Evolutionary conservation across 192 early-diverging fungal genomes (phyloP).

Genomic region (Coemansia sp.): DNA sequence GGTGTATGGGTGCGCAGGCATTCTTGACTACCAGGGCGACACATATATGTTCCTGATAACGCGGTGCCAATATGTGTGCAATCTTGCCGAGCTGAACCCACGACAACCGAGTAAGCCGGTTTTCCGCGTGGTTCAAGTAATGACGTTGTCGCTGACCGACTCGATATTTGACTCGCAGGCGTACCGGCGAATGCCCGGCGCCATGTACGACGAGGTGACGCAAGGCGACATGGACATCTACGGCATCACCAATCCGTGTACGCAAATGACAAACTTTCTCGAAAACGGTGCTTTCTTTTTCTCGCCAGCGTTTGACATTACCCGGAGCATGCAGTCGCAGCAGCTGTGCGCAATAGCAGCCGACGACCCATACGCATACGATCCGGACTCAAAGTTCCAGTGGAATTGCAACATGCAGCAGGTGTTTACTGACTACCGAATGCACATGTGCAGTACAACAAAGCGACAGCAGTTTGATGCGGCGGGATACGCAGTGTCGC

Average conservation of each 20-base stretch:
- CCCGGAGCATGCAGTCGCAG: conserved; percentile 73
- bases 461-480: conserved; percentile 69
- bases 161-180: conserved; percentile 66
- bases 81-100: conserved; percentile 60
- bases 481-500: conserved; percentile 69
- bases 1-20: conserved; percentile 47
- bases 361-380: conserved; percentile 44
- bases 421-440: conserved; percentile 76
- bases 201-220: conserved; percentile 42
- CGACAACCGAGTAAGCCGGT: conserved; percentile 30
- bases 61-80: conserved; percentile 63
- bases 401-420: conserved; percentile 91
- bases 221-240: conserved; percentile 42
- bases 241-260: conserved; percentile 71
- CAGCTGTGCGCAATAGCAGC: conserved; percentile 37
- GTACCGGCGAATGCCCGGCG: conserved; percentile 36
- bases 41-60: conserved; percentile 70
- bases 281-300: conserved; percentile 92
- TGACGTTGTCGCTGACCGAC: conserved; percentile 76
- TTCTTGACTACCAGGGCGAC: conserved; percentile 59
- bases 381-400: conserved; percentile 72
- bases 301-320: conserved; percentile 84
- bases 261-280: conserved; percentile 72
- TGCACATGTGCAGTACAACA: conserved; percentile 63
- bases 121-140: conserved; percentile 70